These are phyloP conservation scores for Sugiyamaella neomexicana DNA, from an alignment of 1,139 yeast genomes.

Conservation along the genomic window DNA sequence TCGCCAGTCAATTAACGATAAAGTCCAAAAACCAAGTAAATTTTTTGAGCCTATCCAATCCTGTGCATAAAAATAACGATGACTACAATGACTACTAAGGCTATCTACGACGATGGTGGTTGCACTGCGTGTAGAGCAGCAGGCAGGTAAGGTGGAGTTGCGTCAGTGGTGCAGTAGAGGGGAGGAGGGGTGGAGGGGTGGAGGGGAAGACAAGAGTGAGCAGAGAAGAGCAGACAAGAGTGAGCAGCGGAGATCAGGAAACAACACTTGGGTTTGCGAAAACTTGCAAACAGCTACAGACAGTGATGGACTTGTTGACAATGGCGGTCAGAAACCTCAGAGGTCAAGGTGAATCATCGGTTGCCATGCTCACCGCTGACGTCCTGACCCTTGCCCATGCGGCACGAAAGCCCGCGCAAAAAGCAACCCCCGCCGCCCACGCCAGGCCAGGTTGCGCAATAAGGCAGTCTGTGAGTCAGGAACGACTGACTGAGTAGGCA, in stretches of 20 bases:
- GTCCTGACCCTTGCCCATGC: constrained; percentile 9
- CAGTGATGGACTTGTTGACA: too few species aligned
- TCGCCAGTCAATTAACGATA: too few species aligned
- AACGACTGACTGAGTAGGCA: not conserved
- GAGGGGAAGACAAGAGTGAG: too few species aligned
- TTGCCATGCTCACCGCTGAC: not conserved
- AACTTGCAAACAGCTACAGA: too few species aligned
- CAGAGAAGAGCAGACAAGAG: too few species aligned
- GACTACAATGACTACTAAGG: not conserved
- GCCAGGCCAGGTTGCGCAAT: not conserved
- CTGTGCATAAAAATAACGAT: not conserved
- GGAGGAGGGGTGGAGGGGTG: not conserved
- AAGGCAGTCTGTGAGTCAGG: not conserved
- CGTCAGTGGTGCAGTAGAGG: not conserved
- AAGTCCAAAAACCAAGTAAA: too few species aligned
- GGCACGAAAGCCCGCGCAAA: constrained; percentile 3
- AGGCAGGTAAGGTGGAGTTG: not conserved
- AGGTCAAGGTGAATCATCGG: not conserved
- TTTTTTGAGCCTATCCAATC: not conserved
- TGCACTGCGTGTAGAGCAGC: not conserved
- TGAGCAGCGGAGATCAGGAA: too few species aligned
- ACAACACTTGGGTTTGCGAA: too few species aligned
- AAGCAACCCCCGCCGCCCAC: too few species aligned
- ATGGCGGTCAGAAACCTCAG: too few species aligned
- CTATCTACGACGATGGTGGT: too few species aligned